phyloP scores from a whole-genome alignment of 2,329 filamentous ascomycete species.

The Apiospora rasikravindrae region DNA sequence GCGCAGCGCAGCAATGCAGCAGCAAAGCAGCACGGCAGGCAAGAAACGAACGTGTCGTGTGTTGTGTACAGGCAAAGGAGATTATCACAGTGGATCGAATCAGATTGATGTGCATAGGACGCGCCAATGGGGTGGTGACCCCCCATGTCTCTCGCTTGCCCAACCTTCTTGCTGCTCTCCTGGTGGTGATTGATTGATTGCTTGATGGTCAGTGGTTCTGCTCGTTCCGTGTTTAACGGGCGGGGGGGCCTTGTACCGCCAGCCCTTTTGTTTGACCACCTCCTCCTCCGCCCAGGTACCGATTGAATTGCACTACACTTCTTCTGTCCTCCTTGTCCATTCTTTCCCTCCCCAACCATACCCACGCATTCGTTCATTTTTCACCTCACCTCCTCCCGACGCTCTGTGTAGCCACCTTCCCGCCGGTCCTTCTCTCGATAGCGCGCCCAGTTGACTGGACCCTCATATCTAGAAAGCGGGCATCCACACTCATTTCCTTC shows the following conservation, averaged over 20 bases:
- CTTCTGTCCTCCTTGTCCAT: constrained; percentile 22
- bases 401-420: constrained; percentile 29
- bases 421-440: constrained; percentile 22
- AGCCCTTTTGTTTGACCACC: constrained; percentile 14
- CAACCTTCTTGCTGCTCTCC: constrained; percentile 21
- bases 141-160: constrained; percentile 24
- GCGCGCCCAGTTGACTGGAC: constrained; percentile 20
- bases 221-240: constrained; percentile 2
- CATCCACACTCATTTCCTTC: constrained; percentile 33
- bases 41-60: not conserved
- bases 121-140: not conserved
- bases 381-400: constrained; percentile 32
- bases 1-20: not conserved
- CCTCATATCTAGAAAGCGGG: constrained; percentile 28
- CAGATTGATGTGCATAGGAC: constrained; percentile 1
- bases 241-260: constrained; percentile 18
- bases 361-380: constrained; percentile 24
- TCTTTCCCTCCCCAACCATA: constrained; percentile 25
- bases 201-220: not conserved
- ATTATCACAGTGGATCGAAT: constrained; percentile 15
- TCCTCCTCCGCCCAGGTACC: constrained; percentile 12
- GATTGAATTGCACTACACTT: constrained; percentile 16
- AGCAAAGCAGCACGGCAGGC: not conserved
- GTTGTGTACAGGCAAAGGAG: not conserved
- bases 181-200: not conserved